Evolutionary conservation across 2,329 filamentous ascomycete genomes (phyloP), one percentile per base, ranked within the genome.

Genomic region (Parafenestella ontariensis): DNA sequence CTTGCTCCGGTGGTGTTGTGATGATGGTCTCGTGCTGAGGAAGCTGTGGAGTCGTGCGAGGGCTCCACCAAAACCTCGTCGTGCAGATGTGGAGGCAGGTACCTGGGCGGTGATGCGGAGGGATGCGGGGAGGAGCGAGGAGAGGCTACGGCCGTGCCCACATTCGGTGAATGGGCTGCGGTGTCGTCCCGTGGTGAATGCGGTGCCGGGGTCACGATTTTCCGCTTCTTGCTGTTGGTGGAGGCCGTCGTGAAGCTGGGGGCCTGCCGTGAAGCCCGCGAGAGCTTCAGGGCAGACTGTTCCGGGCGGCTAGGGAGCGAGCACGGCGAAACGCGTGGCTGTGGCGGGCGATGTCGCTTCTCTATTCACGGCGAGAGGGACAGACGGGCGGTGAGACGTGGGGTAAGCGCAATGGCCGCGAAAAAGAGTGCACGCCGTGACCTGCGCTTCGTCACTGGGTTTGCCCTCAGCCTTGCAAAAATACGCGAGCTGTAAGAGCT

Each of bases 1-100:
- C 77, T 79, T 21, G 73, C 72, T 26, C 76, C 75, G 50, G 72
- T 72, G 56, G 74, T 56, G 56, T 74, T 74, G 58, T 76, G n/a
- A n/a, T n/a, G n/a, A n/a, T n/a, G n/a, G n/a, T n/a, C 76, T 57
- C 69, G 62, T 39, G 71, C 58, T 17, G 54, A 37, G 15, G 61
- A 39, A 26, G 50, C 64, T 40, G 39, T 59, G 29, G 68, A 45
- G 50, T 74, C 71, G 23, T 64, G 63, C 24, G 66, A 59, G 11
- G 70, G 66, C 68, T 77, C 74, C 28, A 55, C 44, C 29, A 71
- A 65, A 49, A 82, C 77, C 69, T 83, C 82, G 71, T 80, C 78
- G 69, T 83, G 82, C 52, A 86, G 74, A 71, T 85, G 83, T 49
- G 83, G 80, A 56, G 83, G 83, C 50, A 86, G 77, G 69, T 81